Base-by-base conservation (phyloP, 75 land plant genomes). In the Cryptomeria japonica region DNA sequence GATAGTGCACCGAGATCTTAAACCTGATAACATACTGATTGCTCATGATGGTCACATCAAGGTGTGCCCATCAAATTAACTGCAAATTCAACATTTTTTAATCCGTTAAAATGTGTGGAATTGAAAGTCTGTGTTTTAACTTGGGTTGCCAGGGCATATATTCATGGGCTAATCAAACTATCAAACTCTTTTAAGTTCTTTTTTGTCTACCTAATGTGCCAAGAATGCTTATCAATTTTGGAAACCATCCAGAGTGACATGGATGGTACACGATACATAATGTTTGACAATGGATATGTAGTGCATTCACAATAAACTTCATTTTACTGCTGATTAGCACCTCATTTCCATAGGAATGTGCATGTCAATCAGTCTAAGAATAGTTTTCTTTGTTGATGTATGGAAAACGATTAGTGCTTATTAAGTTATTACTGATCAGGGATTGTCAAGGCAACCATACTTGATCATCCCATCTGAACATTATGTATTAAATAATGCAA, bases 11-110 rank as follows among this genome's bases (percentile, higher is more conserved):
- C 91, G 96, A 47, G 96, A 95, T 88, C 56, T 95, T 88, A 95
- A 95, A 70, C 96, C 96, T 51, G 96, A 92, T 68, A 95, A 95
- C 87, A 88, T 95, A 86, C 61, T 95, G 78, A 89, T 95, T 89
- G 95, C 93, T 46, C 93, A 90, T 83, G 91, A 95, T 91, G 96
- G 96, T 36, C 96, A 95, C 79, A 94, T 94, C 38, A 95, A 95
- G 95, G 96, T 94, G 64, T 13, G 86, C 12, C 28, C 51, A 44
- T 75, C 4, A 75, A 34, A 32, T 44, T 80, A 12, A 80, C 7
- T 25, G 83, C 47, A 42, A 25, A 25, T 41, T 42, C n/a, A 15
- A 39, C 84, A 34, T 82, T 82, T 82, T 82, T 82, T 32, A 28
- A 82, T 41, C 47, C 44, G 31, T 39, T 39, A 64, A 41, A 80